Percentiles rank a stretch among this genome's conserved stretches.
Conservation (phyloP, 306 rosid genomes). For the Dalbergia oliveri region DNA sequence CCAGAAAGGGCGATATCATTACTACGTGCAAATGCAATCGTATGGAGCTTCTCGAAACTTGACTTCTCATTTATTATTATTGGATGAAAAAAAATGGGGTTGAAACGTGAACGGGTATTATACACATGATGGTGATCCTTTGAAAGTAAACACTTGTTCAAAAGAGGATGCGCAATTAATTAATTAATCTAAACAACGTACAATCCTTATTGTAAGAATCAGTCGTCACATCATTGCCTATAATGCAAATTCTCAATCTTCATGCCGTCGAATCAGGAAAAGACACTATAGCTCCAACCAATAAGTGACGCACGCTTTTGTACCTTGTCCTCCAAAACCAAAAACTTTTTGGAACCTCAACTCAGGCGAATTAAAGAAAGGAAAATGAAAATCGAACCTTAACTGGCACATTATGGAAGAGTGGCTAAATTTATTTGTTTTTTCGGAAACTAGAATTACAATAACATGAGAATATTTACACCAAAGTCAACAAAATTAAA, state of each 20-base stretch:
- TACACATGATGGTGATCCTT: neutral
- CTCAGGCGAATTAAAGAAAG: slow-evolving; percentile 25
- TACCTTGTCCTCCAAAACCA: slow-evolving; percentile 24
- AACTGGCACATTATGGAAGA: slow-evolving; percentile 38
- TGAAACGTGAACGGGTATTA: neutral
- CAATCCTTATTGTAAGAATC: slow-evolving; percentile 4
- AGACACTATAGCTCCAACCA: slow-evolving; percentile 16
- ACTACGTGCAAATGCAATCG: neutral
- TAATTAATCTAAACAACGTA: neutral
- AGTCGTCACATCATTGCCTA: slow-evolving; percentile 36
- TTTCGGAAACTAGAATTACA: slow-evolving; percentile 25
- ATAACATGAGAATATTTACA: slow-evolving; percentile 46
- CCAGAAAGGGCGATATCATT: neutral
- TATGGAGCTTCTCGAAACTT: slow-evolving; percentile 19
- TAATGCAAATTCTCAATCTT: slow-evolving; percentile 28
- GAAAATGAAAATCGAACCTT: slow-evolving; percentile 22
- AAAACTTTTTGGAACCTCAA: slow-evolving; percentile 1
- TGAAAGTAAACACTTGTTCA: slow-evolving; percentile 19
- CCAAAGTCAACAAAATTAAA: slow-evolving; percentile 51
- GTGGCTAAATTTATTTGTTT: slow-evolving; percentile 11
- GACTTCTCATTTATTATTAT: neutral
- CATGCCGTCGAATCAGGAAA: slow-evolving; percentile 35
- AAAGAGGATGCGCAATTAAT: slow-evolving; percentile 13
- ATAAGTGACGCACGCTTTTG: slow-evolving; percentile 4
- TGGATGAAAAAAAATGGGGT: neutral